Base-by-base conservation (phyloP, 1,284 basidiomycete species). In the Cutaneotrichosporon dermatis region DNA sequence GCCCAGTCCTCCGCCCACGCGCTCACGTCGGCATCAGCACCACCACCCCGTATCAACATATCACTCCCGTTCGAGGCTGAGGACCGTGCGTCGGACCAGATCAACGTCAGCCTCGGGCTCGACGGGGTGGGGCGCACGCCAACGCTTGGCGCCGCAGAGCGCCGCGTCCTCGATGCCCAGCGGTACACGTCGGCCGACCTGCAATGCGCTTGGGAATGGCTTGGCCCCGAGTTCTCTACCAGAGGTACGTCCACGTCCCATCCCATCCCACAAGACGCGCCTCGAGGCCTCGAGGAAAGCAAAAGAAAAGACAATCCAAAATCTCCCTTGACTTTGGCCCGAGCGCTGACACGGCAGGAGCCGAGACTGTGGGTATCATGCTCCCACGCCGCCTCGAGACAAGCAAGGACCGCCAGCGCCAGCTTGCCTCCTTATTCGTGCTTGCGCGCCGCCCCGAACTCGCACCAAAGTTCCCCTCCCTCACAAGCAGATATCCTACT, bases 331-430 rank as follows among this genome's bases (percentile, higher is more conserved):
- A 3, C 36, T 3, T n/a, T 9, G 36, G 15, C 50, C 13, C 37
- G 36, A 13, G n/a, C 16, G 56, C 56, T 58, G 51, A 58, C 52
- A 61, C 53, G 13, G 15, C 51, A 71, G 69, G 66, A 48, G 59
- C 66, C 33, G 62, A 67, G 45, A 63, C 62, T 4, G 57, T 58
- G n/a, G 69, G 70, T 3, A 64, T 75, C 46, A 66, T 75, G 67
- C 64, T 73, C 1, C 68, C 71, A 3, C 59, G 61, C 42, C 62
- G 61, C 6, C 44, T 60, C 10, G 43, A 63, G 12, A 39, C 61
- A 5, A 63, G 67, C 58, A 50, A 50, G 33, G 63, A 63, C 42
- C 55, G 59, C 16, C 71, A 72, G 45, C 62, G 57, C 16, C 66
- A 69, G 50, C 59, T 73, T 4, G 51, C 63, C n/a, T 65, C 68